Evolutionary conservation across 164 flowering plant genomes (phyloP), one percentile per base, ranked within the genome.

Genomic region (Protea cynaroides): DNA sequence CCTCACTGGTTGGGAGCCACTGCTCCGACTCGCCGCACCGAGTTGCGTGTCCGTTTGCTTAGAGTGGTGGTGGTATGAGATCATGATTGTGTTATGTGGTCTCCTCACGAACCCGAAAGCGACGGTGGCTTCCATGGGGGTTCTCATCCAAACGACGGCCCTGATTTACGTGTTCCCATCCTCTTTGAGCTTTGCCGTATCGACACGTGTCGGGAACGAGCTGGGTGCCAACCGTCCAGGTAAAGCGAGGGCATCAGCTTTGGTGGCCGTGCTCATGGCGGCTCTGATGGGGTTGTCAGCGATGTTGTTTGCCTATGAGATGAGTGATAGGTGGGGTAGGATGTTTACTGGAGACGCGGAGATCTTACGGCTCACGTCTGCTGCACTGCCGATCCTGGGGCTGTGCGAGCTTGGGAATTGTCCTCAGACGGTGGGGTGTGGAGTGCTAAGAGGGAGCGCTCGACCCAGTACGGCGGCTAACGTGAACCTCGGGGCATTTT

Each of bases 31-130:
- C 7, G 86, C 98, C 5, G 84, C 73, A 14, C 96, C 98, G 51
- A 93, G 96, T 79, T 90, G 98, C 73, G 80, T 86, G 0, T 93
- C 98, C 7, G 96, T 90, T 6, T 93, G 97, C 54, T 72, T 93
- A 59, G 98, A 93, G 70, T 92, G 98, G 98, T 92, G 98, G 96
- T 92, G 96, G 98, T 92, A 92, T 63, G 97, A 92, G 84, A 84
- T 92, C 76, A 88, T 92, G 92, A 92, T 87, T 56, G 78, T 93
- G 1, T 57, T 93, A 22, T 88, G 96, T 62, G 98, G 98, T 1
- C 79, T 88, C 0, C 67, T 93, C 8, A 72, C 66, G 54, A 72
- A 84, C 79, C 96, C 97, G 12, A 85, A 75, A 37, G 71, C 94
- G 0, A 72, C 89, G 3, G 89, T 93, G 21, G 98, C 96, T 0